Percentiles rank a stretch among this genome's conserved stretches.
Evolutionary conservation across 1,284 basidiomycete genomes (phyloP).

Genomic region (Apiotrichum montevideense): DNA sequence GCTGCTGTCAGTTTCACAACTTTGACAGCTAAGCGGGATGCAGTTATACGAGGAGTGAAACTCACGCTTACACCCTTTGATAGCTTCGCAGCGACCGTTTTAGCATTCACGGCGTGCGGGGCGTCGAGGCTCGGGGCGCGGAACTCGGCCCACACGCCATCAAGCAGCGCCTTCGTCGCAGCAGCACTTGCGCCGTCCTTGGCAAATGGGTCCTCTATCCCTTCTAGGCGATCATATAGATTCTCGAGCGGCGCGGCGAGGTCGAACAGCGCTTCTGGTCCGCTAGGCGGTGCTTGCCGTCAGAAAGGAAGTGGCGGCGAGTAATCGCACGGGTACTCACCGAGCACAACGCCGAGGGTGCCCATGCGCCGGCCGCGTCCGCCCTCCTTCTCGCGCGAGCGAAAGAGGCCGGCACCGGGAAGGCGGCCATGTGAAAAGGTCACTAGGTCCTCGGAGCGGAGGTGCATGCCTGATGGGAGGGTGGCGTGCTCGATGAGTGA

Average conservation of each 20-base stretch:
- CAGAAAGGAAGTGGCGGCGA: not conserved
- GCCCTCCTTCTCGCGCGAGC: conserved; percentile 20
- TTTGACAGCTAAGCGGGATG: not conserved
- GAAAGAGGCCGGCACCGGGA: conserved; percentile 31
- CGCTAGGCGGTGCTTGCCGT: conserved; percentile 11
- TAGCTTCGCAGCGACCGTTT: conserved; percentile 6
- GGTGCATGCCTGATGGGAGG: conserved; percentile 39
- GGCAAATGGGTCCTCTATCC: conserved; percentile 14
- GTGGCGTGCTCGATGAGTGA: conserved; percentile 33
- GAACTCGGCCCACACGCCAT: conserved; percentile 15
- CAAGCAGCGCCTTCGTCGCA: conserved; percentile 10
- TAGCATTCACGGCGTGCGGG: conserved; percentile 1
- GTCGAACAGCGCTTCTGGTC: conserved; percentile 21
- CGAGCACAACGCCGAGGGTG: conserved; percentile 35
- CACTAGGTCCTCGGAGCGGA: conserved; percentile 28
- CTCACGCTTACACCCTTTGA: conserved; percentile 7
- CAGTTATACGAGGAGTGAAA: not conserved
- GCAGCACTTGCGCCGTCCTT: not conserved
- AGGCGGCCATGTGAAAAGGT: conserved; percentile 26
- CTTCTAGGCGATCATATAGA: conserved; percentile 31
- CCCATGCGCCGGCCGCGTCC: conserved; percentile 39
- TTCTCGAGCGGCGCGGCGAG: conserved; percentile 20
- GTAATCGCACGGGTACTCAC: conserved; percentile 15
- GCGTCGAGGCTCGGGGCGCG: conserved; percentile 3
- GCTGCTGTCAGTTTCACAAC: conserved; percentile 10